phyloP scores from a whole-genome alignment of 2,329 filamentous ascomycete genomes.

The Microdochium nivale region DNA sequence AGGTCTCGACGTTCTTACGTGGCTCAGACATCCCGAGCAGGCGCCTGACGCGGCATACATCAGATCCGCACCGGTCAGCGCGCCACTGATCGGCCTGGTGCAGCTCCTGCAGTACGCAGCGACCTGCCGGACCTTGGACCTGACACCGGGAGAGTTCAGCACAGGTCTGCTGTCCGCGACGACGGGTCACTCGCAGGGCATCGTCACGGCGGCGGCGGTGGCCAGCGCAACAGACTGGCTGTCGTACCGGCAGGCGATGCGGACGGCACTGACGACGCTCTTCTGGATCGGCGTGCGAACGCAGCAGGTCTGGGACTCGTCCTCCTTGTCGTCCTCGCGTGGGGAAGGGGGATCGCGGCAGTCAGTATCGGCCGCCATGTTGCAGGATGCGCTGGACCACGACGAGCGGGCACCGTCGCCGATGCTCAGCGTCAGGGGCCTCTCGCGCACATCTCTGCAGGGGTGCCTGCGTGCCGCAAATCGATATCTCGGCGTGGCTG shows the following conservation, averaged over 20 bases:
- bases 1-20: constrained; percentile 19
- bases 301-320: constrained; percentile 11
- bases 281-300: constrained; percentile 24
- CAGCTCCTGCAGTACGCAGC: constrained; percentile 21
- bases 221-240: constrained; percentile 23
- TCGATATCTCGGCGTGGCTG: constrained; percentile 12
- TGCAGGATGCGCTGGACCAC: constrained; percentile 4
- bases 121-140: constrained; percentile 16
- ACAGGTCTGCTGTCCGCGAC: constrained; percentile 11
- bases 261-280: constrained; percentile 18
- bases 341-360: constrained; percentile 8
- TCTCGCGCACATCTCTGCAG: constrained; percentile 9
- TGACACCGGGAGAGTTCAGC: constrained; percentile 19
- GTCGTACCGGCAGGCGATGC: constrained; percentile 17
- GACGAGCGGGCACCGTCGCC: constrained; percentile 17
- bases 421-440: constrained; percentile 19
- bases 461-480: constrained; percentile 15
- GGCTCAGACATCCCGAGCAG: constrained; percentile 14
- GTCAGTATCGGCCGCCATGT: constrained; percentile 4
- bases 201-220: constrained; percentile 24
- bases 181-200: constrained; percentile 28
- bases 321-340: too few relatives aligned
- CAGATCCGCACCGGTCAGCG: constrained; percentile 25
- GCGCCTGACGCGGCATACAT: constrained; percentile 22
- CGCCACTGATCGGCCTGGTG: constrained; percentile 26